Base-by-base conservation (phyloP, 371 early-diverging fungal genomes). In the Vairimorpha apis region DNA sequence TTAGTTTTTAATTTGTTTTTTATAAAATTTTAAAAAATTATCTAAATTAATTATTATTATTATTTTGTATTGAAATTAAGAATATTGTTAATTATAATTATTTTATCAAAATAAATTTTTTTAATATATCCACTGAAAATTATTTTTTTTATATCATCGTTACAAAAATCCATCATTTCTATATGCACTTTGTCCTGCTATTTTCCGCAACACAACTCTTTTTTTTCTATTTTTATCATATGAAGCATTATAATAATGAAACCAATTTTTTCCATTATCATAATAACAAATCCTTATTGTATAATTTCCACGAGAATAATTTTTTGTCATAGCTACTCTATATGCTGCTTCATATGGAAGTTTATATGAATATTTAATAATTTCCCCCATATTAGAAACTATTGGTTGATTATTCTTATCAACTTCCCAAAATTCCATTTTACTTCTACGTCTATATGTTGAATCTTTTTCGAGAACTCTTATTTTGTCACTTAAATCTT, bases 291-390 rank as follows among this genome's bases (percentile, higher is more conserved):
- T 43, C 13, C 13, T 38, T 25, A 32, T 18, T 25, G 27, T 27
- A 27, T 18, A 3, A 25, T 18, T 63, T 1, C 16, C 35, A 1
- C 5, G 1, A 2, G 38, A 13, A 43, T 27, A 37, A 63, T 38
- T 63, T 10, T 63, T 63, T 43, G 55, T 25, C 10, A 38, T 18
- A n/a, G 70, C 78, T 1, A 47, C n/a, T 44, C 30, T 68, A 10
- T 23, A 56, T 33, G 78, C 78, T 43, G 71, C 78, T 13, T 65
- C 64, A 47, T 58, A 67, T 14, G 74, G 78, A 18, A 74, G 69
- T 27, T 65, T 77, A 13, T 45, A 12, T 8, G 38, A 25, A 32
- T 32, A 27, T 18, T 38, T 49, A 29, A 63, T 23, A 5, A 18
- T 33, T 45, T 63, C 65, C 35, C 65, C 65, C n/a, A 47, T 14